Base-by-base conservation (phyloP, 306 rosid species). In the Cucurbita ficifolia region DNA sequence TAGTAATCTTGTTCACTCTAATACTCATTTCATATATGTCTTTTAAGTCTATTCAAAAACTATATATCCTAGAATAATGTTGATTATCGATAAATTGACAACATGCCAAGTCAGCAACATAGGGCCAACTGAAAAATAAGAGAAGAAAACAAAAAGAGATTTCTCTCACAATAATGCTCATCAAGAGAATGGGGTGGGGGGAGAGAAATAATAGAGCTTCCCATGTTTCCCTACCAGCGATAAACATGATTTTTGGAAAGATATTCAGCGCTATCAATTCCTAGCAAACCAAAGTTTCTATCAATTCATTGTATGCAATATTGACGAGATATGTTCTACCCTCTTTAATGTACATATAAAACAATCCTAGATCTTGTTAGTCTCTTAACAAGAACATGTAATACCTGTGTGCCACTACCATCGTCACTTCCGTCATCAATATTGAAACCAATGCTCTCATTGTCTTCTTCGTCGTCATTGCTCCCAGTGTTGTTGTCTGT, bases 321-420 rank as follows among this genome's bases (percentile, higher is more conserved):
- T 40, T 42, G 14, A 43, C 7, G 5, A 12, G 38, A 65, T 42
- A 43, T 42, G 54, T 43, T 43, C 43, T 5, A 11, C 7, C 49
- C 58, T 21, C 13, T 72, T 19, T 5, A 18, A n/a, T 11, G 51
- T 72, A 12, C 48, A 53, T n/a, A 72, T 72, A 53, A 36, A 52
- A 11, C 64, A 38, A 53, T 58, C 51, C 42, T 13, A 72, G 21
- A 77, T 61, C n/a, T 80, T 51, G 52, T 5, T 38, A 48, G 40
- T 38, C 24, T 46, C 51, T 51, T 8, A 21, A 45, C 53, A 45
- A 79, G n/a, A 79, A 78, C 18, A 50, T 4, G 35, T 22, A 9
- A 77, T 88, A 92, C 97, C 96, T 92, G 97, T 72, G 95, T 88
- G 72, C 90, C 96, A 78, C 96, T 92, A 72, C 96, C 97, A 64